Conservation (phyloP, 805 yeast species). For the Pichia paraexigua region DNA sequence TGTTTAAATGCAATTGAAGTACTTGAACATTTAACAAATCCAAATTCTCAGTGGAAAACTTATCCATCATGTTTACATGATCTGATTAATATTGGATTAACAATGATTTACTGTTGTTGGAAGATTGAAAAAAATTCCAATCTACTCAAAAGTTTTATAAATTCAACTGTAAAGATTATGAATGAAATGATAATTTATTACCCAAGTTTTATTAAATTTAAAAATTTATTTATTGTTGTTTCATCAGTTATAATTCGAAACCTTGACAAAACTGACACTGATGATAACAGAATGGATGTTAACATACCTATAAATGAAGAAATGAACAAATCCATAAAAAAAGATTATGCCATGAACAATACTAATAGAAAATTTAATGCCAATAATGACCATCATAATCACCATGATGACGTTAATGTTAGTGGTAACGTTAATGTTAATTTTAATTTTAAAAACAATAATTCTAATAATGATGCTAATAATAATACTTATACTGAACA, state of each 20-base stretch:
- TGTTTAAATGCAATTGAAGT: slow-evolving; percentile 13
- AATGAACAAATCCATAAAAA: background rate
- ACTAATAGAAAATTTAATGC: too few relatives aligned
- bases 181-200: slow-evolving; percentile 13
- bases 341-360: background rate
- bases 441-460: too few relatives aligned
- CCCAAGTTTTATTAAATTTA: slow-evolving; percentile 16
- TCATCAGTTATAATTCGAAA: slow-evolving; percentile 15
- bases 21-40: slow-evolving; percentile 9
- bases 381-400: too few relatives aligned
- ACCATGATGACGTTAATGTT: too few relatives aligned
- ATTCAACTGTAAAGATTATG: slow-evolving; percentile 12
- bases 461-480: too few relatives aligned
- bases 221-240: slow-evolving; percentile 14
- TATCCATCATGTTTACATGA: slow-evolving; percentile 20
- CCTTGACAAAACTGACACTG: slow-evolving; percentile 3
- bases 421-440: too few relatives aligned
- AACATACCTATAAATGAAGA: background rate
- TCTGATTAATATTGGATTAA: slow-evolving; percentile 17
- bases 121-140: slow-evolving; percentile 14
- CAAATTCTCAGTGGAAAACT: slow-evolving; percentile 12
- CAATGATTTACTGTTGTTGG: slow-evolving; percentile 23
- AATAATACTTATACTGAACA: background rate
- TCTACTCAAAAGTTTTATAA: slow-evolving; percentile 12
- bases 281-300: background rate